A percentile compares a stretch with the other conserved stretches of the same genome.
Conservation (phyloP, 371 early-diverging fungal species). For the Rhizopus microsporus region DNA sequence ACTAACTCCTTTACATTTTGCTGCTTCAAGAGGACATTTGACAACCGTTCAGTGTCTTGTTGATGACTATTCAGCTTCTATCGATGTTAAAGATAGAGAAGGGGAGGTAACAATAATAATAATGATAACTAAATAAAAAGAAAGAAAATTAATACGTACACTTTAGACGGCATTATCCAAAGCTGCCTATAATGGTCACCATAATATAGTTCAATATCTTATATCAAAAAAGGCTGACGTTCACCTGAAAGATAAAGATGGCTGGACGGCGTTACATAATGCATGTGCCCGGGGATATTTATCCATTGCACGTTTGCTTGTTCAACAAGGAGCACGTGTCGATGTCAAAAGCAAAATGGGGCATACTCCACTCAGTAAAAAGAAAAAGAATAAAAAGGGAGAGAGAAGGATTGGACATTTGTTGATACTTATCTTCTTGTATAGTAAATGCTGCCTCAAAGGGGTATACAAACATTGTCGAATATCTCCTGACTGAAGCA, state of each 20-base stretch:
- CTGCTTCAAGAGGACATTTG: conserved; percentile 67
- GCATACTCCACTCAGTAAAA: conserved; percentile 76
- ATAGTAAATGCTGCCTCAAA: conserved; percentile 78
- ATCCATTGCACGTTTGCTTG: conserved; percentile 56
- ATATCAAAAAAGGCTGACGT: conserved; percentile 61
- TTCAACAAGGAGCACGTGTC: conserved; percentile 57
- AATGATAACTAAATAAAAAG: too few species aligned
- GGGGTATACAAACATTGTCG: conserved; percentile 62
- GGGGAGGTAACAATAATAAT: conserved; percentile 56
- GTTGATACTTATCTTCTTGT: conserved; percentile 1
- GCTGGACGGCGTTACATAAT: conserved; percentile 85
- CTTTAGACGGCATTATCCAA: conserved; percentile 76
- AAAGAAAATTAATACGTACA: too few species aligned
- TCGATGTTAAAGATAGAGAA: conserved; percentile 68
- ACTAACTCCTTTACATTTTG: conserved; percentile 68
- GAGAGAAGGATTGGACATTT: background rate
- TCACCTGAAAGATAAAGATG: conserved; percentile 69
- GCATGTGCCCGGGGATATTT: conserved; percentile 64
- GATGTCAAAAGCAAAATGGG: conserved; percentile 66
- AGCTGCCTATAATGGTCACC: conserved; percentile 72
- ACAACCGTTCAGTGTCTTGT: conserved; percentile 62
- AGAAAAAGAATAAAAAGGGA: conserved; percentile 1
- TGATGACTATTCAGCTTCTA: conserved; percentile 58
- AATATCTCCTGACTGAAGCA: conserved; percentile 61
- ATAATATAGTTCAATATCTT: conserved; percentile 62